phyloP scores from a whole-genome alignment of 2,329 filamentous ascomycete genomes.

The Aureobasidium zeae region DNA sequence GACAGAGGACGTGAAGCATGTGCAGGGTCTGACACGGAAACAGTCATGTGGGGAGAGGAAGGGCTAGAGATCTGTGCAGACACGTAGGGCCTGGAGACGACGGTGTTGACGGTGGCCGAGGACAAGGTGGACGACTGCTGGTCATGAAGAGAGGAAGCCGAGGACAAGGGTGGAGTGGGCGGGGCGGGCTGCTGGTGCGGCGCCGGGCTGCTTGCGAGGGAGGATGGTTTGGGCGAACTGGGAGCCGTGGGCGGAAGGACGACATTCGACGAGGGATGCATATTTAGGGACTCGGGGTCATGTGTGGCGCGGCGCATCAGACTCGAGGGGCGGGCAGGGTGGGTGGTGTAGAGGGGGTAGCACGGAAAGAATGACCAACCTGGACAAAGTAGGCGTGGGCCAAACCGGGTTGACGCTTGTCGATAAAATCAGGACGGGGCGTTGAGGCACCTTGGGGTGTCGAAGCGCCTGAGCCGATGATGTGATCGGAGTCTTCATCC shows the following conservation, averaged over 20 bases:
- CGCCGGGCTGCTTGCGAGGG: constrained; percentile 16
- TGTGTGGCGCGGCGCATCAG: constrained; percentile 13
- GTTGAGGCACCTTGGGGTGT: constrained; percentile 80
- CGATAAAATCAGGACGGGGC: constrained; percentile 82
- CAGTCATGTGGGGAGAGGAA: constrained; percentile 39
- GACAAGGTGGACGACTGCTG: constrained; percentile 28
- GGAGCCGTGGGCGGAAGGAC: constrained; percentile 27
- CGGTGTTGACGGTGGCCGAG: constrained; percentile 51
- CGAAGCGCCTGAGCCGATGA: constrained; percentile 70
- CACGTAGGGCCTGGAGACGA: constrained; percentile 54
- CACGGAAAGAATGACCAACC: constrained; percentile 79
- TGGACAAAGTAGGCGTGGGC: constrained; percentile 93
- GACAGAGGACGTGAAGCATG: constrained; percentile 39
- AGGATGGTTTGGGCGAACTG: constrained; percentile 24
- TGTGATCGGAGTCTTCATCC: constrained; percentile 65
- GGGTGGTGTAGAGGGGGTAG: constrained; percentile 7
- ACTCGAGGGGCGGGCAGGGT: constrained; percentile 17
- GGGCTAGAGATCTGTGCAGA: constrained; percentile 64
- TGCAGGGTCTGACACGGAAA: constrained; percentile 41
- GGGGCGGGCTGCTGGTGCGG: constrained; percentile 27
- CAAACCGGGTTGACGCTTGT: constrained; percentile 92
- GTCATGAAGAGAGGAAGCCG: constrained; percentile 31
- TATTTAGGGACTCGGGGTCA: constrained; percentile 19
- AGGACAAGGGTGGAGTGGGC: constrained; percentile 35
- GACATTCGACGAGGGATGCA: constrained; percentile 8